Conservation (phyloP, 2,329 filamentous ascomycete species). For the Chaetomium globosum region DNA sequence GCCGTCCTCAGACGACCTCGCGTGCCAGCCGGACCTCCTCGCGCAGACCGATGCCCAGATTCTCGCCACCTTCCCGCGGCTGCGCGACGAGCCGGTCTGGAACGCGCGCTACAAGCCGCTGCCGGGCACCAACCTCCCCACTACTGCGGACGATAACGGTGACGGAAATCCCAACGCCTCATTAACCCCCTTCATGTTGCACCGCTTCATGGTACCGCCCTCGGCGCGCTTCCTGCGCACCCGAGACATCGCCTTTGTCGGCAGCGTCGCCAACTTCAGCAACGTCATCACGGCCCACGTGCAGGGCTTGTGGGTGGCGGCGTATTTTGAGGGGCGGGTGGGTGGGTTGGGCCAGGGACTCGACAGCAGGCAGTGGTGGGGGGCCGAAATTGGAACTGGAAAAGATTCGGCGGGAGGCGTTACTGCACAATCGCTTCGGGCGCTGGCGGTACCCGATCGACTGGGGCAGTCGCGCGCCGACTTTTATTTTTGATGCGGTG, state of each 20-base stretch:
- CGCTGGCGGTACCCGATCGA: constrained; percentile 69
- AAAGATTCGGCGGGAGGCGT: constrained; percentile 55
- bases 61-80: constrained; percentile 54
- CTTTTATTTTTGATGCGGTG: constrained; percentile 76
- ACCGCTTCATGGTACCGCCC: constrained; percentile 52
- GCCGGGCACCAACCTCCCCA: constrained; percentile 39
- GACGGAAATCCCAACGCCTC: constrained; percentile 30
- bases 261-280: constrained; percentile 49
- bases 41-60: constrained; percentile 55
- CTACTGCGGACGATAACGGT: no score
- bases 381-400: constrained; percentile 43
- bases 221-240: constrained; percentile 43
- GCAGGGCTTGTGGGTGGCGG: constrained; percentile 64
- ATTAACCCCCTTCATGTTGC: constrained; percentile 47
- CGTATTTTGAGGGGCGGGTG: constrained; percentile 59
- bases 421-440: constrained; percentile 68
- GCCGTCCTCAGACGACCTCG: constrained; percentile 42
- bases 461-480: constrained; percentile 63
- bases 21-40: constrained; percentile 25
- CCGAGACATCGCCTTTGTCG: constrained; percentile 51
- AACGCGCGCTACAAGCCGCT: constrained; percentile 51
- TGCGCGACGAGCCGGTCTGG: constrained; percentile 55
- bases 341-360: constrained; percentile 38
- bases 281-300: constrained; percentile 48
- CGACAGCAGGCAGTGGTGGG: background rate